Conservation (phyloP, 805 yeast species). For the Spathaspora girioi region DNA sequence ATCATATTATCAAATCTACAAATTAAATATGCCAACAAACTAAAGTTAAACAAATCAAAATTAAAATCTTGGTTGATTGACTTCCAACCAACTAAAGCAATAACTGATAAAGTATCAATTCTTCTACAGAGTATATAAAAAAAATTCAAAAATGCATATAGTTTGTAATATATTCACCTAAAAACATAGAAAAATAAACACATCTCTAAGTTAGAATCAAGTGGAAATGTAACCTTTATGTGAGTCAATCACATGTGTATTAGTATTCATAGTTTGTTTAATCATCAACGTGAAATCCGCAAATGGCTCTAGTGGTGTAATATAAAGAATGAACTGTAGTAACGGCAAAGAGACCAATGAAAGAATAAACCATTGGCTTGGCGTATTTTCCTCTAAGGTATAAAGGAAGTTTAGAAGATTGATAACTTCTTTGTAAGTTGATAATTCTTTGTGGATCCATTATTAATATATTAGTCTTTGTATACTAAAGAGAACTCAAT, state of each 20-base stretch:
- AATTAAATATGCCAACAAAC: not conserved
- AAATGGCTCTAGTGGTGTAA: constrained; percentile 69
- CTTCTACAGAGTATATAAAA: not conserved
- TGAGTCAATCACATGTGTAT: not conserved
- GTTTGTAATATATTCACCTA: not conserved
- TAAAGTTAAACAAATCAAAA: not conserved
- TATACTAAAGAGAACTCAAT: not conserved
- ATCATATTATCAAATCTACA: constrained; percentile 10
- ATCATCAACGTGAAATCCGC: constrained; percentile 31
- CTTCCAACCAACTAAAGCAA: not conserved
- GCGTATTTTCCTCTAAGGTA: constrained; percentile 50
- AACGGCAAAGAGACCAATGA: constrained; percentile 68
- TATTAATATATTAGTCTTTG: not conserved
- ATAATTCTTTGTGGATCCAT: constrained; percentile 48
- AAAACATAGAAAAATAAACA: not conserved
- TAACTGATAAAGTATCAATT: not conserved
- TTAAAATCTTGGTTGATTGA: not conserved
- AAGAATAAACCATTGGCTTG: constrained; percentile 71
- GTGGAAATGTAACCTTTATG: not conserved
- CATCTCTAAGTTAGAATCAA: not conserved
- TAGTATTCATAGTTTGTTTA: not conserved
- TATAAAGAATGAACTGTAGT: constrained; percentile 63
- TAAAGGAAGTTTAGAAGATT: constrained; percentile 37
- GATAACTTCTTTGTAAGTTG: constrained; percentile 43
- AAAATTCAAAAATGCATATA: too few species aligned